These are phyloP conservation scores for Rhizophora apiculata DNA, from an alignment of 345 rosid species.

Conservation along the genomic window DNA sequence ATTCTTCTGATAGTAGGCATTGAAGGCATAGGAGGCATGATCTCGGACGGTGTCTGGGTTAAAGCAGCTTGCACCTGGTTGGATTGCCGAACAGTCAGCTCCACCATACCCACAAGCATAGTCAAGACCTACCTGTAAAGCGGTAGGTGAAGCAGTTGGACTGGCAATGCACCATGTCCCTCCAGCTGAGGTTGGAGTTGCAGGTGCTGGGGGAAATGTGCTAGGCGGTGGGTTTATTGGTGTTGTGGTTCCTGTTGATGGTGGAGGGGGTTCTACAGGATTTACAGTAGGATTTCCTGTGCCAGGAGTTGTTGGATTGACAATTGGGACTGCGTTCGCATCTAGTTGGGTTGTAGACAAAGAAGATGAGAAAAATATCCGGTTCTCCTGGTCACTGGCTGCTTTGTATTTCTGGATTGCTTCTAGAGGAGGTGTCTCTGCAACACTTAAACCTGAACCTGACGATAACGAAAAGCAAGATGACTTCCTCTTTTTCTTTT, in stretches of 20 bases:
- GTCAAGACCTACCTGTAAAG: slow-evolving; percentile 90
- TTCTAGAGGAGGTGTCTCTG: slow-evolving; percentile 29
- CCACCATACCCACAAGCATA: slow-evolving; percentile 96
- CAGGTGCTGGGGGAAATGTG: background rate
- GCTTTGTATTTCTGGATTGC: slow-evolving; percentile 23
- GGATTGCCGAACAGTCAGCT: slow-evolving; percentile 79
- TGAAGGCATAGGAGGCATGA: slow-evolving; percentile 96
- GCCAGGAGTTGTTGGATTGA: slow-evolving; percentile 65
- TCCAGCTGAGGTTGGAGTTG: slow-evolving; percentile 38
- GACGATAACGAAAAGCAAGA: slow-evolving; percentile 25
- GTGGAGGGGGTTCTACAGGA: slow-evolving; percentile 1
- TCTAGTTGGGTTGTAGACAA: slow-evolving; percentile 31
- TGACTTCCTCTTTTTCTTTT: slow-evolving; percentile 17
- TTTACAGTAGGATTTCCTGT: slow-evolving; percentile 40
- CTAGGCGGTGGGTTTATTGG: slow-evolving; percentile 16
- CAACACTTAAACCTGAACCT: slow-evolving; percentile 48
- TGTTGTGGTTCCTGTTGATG: slow-evolving; percentile 27
- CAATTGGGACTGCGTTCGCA: slow-evolving; percentile 43
- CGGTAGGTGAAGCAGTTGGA: slow-evolving; percentile 65
- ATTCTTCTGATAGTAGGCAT: slow-evolving; percentile 90
- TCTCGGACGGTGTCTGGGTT: slow-evolving; percentile 64
- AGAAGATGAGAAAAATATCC: slow-evolving; percentile 27
- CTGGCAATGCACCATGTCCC: slow-evolving; percentile 81
- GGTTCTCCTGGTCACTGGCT: slow-evolving; percentile 22
- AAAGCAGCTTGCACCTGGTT: slow-evolving; percentile 66